Evolutionary conservation across 1,284 basidiomycete species (phyloP), one percentile per base, ranked within the genome.

Genomic region (Puccinia polysora): DNA sequence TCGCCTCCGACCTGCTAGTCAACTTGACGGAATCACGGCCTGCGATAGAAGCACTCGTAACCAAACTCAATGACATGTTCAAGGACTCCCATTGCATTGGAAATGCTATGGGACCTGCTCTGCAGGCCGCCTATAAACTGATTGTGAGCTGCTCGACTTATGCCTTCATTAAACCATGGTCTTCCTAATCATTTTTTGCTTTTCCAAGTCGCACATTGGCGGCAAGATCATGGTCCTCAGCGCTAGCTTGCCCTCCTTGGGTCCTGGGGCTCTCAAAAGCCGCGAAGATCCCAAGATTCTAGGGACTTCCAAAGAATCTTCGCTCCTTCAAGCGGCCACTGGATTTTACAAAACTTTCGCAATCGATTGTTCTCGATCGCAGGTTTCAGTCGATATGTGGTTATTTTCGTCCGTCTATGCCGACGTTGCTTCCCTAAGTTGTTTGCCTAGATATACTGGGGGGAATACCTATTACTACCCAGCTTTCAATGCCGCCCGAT

Each of bases 381-480:
- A 98, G 81, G 90, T 99, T 45, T 94, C 94, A 0, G 94, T 99
- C 69, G 95, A 98, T 81, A 97, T 99, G 95, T 98, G 97, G 88
- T 84, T 98, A 67, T 97, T 97, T 82, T 90, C 89, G 74, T 85
- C 91, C 15, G 84, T 85, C 30, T 99, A 98, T 80, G 94, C 95
- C 75, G 96, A 99, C 81, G 91, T 98, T 47, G 92, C 96, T 1
- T 94, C 89, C 73, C 84, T 96, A 40, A 87, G 89, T 89, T 95
- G 88, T 78, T 84, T 99, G 36, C 96, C 96, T 14, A 89, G 95
- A 78, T 98, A 99, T 81, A 98, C 96, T 15, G 91, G 94, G 73
- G 96, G 96, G 50, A 91, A 97, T 80, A 97, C 95, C 0, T 98
- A 93, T 83, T 96, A 95, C 81, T 98, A 98, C 81, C 96, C 95